phyloP scores from a whole-genome alignment of 2,329 filamentous ascomycete genomes.

The Raffaelea deltoideospora region DNA sequence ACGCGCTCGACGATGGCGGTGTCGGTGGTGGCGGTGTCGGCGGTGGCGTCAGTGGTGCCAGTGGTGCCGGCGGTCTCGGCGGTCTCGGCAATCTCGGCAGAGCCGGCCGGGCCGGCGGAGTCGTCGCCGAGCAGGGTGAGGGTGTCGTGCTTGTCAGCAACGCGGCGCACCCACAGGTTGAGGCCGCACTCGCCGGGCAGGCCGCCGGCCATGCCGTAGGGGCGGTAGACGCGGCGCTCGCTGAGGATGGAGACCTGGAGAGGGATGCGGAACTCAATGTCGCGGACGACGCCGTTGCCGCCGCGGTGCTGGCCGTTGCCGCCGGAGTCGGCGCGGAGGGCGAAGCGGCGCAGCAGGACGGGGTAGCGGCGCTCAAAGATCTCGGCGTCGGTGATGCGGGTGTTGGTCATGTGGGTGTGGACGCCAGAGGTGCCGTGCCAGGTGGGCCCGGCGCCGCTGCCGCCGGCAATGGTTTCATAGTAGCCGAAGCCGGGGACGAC shows the following conservation, averaged over 20 bases:
- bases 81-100: slow-evolving; percentile 8
- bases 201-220: slow-evolving; percentile 20
- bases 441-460: slow-evolving; percentile 16
- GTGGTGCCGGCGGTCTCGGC: slow-evolving; percentile 9
- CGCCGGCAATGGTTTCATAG: slow-evolving; percentile 19
- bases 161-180: slow-evolving; percentile 25
- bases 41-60: slow-evolving; percentile 10
- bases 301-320: slow-evolving; percentile 16
- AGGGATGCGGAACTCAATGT: slow-evolving; percentile 18
- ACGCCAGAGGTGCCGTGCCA: slow-evolving; percentile 16
- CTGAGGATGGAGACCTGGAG: slow-evolving; percentile 15
- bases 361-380: slow-evolving; percentile 20
- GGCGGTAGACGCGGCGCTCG: slow-evolving; percentile 18
- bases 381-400: slow-evolving; percentile 17
- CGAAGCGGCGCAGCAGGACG: slow-evolving; percentile 17
- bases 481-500: slow-evolving; percentile 15
- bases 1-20: slow-evolving; percentile 37
- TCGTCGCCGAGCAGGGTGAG: slow-evolving; percentile 21
- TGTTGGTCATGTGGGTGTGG: slow-evolving; percentile 19
- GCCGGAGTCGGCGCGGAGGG: slow-evolving; percentile 15
- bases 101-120: slow-evolving; percentile 8
- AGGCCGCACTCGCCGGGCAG: slow-evolving; percentile 9
- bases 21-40: slow-evolving; percentile 13
- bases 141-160: slow-evolving; percentile 35
- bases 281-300: slow-evolving; percentile 19